Evolutionary conservation across 495 filamentous ascomycete species (phyloP).

Genomic region (Pyrenopolyporus hunteri): DNA sequence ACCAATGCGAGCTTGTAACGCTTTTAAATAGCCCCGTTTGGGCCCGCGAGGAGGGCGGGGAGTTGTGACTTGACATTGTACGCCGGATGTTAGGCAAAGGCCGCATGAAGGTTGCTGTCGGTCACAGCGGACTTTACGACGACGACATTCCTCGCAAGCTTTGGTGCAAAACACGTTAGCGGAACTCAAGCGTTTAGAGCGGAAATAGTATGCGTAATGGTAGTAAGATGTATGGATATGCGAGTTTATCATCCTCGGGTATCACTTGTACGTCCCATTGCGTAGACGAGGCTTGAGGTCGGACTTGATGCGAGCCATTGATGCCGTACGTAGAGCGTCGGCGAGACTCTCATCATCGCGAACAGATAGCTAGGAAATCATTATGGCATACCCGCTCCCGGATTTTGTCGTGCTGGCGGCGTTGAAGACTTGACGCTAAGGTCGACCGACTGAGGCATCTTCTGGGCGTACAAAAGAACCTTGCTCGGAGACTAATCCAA

Average conservation of each 20-base stretch:
- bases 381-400: slow-evolving; percentile 32
- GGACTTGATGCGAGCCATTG: neutral
- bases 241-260: slow-evolving; percentile 11
- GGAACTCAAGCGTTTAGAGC: neutral
- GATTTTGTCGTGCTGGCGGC: slow-evolving; percentile 33
- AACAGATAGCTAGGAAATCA: neutral
- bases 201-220: neutral
- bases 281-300: slow-evolving; percentile 7
- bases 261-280: slow-evolving; percentile 9
- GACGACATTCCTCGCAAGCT: slow-evolving; percentile 40
- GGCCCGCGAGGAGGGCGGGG: slow-evolving; percentile 34
- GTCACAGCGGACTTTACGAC: slow-evolving; percentile 36
- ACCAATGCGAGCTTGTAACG: slow-evolving; percentile 38
- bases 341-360: neutral
- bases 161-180: neutral
- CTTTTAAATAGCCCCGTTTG: slow-evolving; percentile 35
- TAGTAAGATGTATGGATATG: slow-evolving; percentile 12
- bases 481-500: slow-evolving; percentile 2
- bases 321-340: slow-evolving; percentile 7
- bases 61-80: slow-evolving; percentile 33
- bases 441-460: slow-evolving; percentile 34
- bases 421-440: slow-evolving; percentile 28
- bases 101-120: slow-evolving; percentile 34
- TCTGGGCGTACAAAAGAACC: slow-evolving; percentile 2
- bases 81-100: slow-evolving; percentile 30